These are phyloP conservation scores for Williopsis jadinii DNA, from an alignment of 1,139 yeast genomes.

Conservation along the genomic window DNA sequence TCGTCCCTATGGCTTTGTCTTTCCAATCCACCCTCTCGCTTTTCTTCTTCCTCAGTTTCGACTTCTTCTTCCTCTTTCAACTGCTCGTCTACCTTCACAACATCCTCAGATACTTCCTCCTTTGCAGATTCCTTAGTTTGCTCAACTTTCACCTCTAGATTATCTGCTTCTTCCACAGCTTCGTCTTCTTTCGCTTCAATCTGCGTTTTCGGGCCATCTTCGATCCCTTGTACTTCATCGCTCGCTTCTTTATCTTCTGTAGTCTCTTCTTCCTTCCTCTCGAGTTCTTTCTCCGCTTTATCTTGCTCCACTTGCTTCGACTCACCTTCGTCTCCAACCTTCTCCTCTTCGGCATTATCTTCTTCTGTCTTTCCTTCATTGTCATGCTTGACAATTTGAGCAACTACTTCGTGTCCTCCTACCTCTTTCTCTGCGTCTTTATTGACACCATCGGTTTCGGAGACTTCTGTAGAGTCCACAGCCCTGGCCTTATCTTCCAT, in stretches of 20 bases:
- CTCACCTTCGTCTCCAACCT: constrained; percentile 1
- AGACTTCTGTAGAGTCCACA: constrained; percentile 2
- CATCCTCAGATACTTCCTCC: no score
- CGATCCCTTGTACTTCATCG: constrained; percentile 1
- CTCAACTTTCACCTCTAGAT: no score
- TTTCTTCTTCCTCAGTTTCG: no score
- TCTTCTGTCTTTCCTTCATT: neutral
- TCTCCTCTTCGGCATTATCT: neutral
- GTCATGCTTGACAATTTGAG: constrained; percentile 5
- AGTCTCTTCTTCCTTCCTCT: constrained; percentile 3
- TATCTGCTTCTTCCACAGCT: no score
- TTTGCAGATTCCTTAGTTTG: no score
- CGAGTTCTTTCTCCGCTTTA: neutral
- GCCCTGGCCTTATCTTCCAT: constrained; percentile 33
- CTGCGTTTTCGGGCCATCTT: no score
- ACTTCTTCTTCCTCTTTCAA: no score
- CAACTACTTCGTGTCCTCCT: constrained; percentile 10
- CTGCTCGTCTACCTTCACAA: no score
- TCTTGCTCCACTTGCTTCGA: neutral
- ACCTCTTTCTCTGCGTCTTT: constrained; percentile 24
- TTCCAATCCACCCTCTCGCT: no score
- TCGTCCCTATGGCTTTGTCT: no score
- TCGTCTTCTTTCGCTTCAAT: no score
- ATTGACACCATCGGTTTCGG: neutral
- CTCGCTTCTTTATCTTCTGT: constrained; percentile 3